A percentile compares a stretch with the other conserved stretches of the same genome.
phyloP scores from a whole-genome alignment of 805 yeast genomes.

The Hagleromyces aurorensis region DNA sequence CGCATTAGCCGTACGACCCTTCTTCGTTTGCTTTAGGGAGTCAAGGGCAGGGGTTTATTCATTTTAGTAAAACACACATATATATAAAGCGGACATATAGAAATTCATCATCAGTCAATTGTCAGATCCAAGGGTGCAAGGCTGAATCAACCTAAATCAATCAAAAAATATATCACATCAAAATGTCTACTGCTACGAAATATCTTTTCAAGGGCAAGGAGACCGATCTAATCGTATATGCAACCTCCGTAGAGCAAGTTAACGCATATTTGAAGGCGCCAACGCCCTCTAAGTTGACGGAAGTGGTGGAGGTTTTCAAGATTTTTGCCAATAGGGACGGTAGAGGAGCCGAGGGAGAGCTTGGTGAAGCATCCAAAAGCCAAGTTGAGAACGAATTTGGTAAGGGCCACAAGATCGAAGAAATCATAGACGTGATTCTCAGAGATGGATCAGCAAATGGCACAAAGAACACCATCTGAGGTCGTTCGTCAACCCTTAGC shows the following conservation, averaged over 20 bases:
- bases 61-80: too few relatives aligned
- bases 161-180: conserved; percentile 1
- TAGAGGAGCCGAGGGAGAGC: conserved; percentile 60
- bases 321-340: conserved; percentile 55
- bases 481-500: too few relatives aligned
- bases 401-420: conserved; percentile 40
- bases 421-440: conserved; percentile 51
- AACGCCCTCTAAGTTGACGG: conserved; percentile 35
- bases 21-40: too few relatives aligned
- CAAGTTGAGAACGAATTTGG: conserved; percentile 68
- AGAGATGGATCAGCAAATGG: conserved; percentile 50
- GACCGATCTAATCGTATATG: conserved; percentile 59
- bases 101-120: too few relatives aligned
- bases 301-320: conserved; percentile 58
- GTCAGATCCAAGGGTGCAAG: too few relatives aligned
- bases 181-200: conserved; percentile 36
- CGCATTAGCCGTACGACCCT: too few relatives aligned
- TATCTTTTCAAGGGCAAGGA: conserved; percentile 58
- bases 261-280: conserved; percentile 37
- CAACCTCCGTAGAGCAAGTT: conserved; percentile 44
- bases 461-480: conserved; percentile 6
- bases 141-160: too few relatives aligned
- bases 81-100: too few relatives aligned
- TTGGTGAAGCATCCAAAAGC: conserved; percentile 62
- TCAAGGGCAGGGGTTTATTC: too few relatives aligned